phyloP scores from a whole-genome alignment of 225 moss, liverwort and hornwort genomes.

The Antitrichia curtipendula region DNA sequence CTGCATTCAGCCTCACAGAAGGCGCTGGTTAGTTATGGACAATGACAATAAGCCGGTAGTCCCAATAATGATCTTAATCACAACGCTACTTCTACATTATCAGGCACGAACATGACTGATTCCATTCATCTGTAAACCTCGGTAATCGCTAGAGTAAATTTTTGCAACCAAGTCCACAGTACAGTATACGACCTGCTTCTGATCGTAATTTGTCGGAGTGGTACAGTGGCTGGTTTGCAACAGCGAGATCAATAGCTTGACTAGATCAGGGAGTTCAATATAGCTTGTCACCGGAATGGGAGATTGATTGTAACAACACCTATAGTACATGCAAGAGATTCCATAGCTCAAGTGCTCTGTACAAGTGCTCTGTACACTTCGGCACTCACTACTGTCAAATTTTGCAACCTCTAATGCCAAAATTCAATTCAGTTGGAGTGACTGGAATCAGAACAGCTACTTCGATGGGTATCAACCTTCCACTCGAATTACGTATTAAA shows the following conservation, averaged over 20 bases:
- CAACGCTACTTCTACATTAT: background rate
- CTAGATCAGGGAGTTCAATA: background rate
- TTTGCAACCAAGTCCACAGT: background rate
- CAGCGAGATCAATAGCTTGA: background rate
- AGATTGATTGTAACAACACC: too few relatives aligned
- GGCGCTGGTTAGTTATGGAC: background rate
- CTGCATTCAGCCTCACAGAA: conserved; percentile 38
- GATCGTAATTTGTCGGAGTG: background rate
- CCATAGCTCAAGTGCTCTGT: background rate
- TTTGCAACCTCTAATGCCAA: background rate
- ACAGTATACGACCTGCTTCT: background rate
- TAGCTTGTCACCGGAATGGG: background rate
- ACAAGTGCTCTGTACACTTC: too few relatives aligned
- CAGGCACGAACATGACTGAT: background rate
- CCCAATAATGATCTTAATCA: background rate
- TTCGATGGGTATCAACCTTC: background rate
- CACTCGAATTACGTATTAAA: background rate
- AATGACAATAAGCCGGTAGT: background rate
- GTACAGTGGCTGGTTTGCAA: background rate
- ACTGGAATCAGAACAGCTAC: background rate
- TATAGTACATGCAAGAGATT: too few relatives aligned
- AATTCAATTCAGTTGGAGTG: background rate
- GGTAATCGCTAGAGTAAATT: background rate
- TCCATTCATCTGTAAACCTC: background rate
- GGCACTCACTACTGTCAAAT: background rate